phyloP scores from a whole-genome alignment of 345 rosid species.

The Pistacia atlantica region DNA sequence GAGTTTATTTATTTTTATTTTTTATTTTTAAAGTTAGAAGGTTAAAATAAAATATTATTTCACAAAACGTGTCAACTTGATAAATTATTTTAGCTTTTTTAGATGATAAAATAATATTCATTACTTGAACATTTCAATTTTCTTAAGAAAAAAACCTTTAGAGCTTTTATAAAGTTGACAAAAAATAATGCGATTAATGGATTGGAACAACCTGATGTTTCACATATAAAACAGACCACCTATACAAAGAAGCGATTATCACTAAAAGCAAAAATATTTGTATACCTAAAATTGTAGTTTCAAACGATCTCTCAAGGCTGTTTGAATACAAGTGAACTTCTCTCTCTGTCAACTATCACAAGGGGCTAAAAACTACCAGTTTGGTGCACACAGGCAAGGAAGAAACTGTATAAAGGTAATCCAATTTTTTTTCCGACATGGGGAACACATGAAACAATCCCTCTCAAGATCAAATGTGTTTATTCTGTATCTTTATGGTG shows the following conservation, averaged over 20 bases:
- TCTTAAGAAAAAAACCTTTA: too few species aligned
- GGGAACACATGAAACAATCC: conserved; percentile 4
- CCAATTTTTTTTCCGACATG: neutral
- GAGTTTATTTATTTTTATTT: neutral
- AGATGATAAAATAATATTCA: too few species aligned
- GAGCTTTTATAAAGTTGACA: too few species aligned
- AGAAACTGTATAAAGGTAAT: neutral
- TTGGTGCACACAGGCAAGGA: neutral
- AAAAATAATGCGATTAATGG: neutral
- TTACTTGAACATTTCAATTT: too few species aligned
- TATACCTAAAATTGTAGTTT: conserved; percentile 10
- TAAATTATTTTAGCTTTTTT: too few species aligned
- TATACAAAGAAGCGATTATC: neutral
- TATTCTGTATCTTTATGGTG: neutral
- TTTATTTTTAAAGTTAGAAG: too few species aligned
- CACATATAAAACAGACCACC: neutral
- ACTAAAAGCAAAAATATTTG: neutral
- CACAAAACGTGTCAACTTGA: too few species aligned
- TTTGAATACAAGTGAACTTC: neutral
- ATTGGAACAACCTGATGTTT: neutral
- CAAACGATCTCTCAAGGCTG: neutral
- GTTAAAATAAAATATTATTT: too few species aligned
- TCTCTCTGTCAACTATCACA: neutral
- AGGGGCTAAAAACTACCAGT: neutral
- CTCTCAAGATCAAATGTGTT: neutral